Percentiles rank a stretch among this genome's conserved stretches.
Conservation (phyloP, 2,329 filamentous ascomycete genomes). For the Zymoseptoria pseudotritici region DNA sequence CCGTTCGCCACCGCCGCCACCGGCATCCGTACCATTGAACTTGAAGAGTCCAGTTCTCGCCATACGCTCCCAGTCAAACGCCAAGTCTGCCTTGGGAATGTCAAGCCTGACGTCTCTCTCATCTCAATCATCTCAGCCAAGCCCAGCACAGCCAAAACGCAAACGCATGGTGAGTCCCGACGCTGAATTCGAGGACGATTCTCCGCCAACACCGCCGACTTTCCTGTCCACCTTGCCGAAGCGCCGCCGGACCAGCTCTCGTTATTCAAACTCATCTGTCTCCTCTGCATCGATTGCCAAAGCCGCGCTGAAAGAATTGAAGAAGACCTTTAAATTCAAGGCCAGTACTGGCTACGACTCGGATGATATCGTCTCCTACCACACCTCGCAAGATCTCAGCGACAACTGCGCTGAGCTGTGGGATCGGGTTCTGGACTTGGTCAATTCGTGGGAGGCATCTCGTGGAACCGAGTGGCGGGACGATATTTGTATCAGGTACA, state of each 20-base stretch:
- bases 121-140: background rate
- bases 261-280: background rate
- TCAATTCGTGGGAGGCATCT: constrained; percentile 16
- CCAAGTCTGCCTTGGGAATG: background rate
- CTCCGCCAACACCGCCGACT: background rate
- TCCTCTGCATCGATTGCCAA: background rate
- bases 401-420: constrained; percentile 15
- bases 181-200: constrained; percentile 1
- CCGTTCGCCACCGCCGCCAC: too few relatives aligned
- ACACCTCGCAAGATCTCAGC: constrained; percentile 8
- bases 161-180: background rate
- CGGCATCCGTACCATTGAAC: background rate
- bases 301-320: background rate
- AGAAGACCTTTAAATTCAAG: constrained; percentile 16
- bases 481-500: constrained; percentile 16
- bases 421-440: constrained; percentile 12
- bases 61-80: background rate
- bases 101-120: background rate
- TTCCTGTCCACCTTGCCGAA: background rate
- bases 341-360: constrained; percentile 11
- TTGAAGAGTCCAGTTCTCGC: background rate
- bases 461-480: constrained; percentile 18
- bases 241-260: background rate
- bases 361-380: constrained; percentile 8
- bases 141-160: background rate